These are phyloP conservation scores for Sporothrix sp. DNA, from an alignment of 2,329 filamentous ascomycete genomes.

Conservation along the genomic window DNA sequence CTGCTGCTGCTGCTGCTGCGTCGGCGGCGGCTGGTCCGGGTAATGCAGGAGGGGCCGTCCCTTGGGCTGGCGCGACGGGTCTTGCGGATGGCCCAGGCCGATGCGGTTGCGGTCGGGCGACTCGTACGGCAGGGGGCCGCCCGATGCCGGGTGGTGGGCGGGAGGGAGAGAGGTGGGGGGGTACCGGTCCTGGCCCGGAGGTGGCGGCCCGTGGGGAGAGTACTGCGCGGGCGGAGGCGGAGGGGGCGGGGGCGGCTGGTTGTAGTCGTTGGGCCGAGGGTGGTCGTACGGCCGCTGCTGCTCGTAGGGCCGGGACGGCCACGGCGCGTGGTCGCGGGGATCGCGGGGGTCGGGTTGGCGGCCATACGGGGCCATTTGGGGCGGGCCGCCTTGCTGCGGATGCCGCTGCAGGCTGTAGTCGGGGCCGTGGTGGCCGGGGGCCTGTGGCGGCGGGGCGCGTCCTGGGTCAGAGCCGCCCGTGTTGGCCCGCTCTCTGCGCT, in stretches of 20 bases:
- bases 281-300: conserved; percentile 33
- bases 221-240: conserved; percentile 29
- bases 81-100: conserved; percentile 25
- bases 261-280: conserved; percentile 31
- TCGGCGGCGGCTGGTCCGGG: conserved; percentile 27
- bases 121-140: conserved; percentile 32
- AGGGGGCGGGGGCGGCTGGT: background rate
- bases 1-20: conserved; percentile 24
- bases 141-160: conserved; percentile 24
- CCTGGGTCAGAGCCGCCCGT: conserved; percentile 14
- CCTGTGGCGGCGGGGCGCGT: conserved; percentile 28
- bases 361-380: conserved; percentile 31
- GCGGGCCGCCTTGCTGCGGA: conserved; percentile 13
- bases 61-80: background rate
- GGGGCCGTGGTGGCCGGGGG: conserved; percentile 27
- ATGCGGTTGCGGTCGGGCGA: conserved; percentile 41
- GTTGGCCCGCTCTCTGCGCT: conserved; percentile 32
- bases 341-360: conserved; percentile 29
- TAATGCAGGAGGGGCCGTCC: too few species aligned
- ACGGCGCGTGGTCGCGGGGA: conserved; percentile 29
- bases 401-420: conserved; percentile 33
- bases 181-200: conserved; percentile 32
- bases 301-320: conserved; percentile 33
- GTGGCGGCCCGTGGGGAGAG: conserved; percentile 25
- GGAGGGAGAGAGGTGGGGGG: conserved; percentile 23